A percentile compares a stretch with the other conserved stretches of the same genome.
Evolutionary conservation across 805 yeast species (phyloP).

Genomic region (Myxozyma neotropica): DNA sequence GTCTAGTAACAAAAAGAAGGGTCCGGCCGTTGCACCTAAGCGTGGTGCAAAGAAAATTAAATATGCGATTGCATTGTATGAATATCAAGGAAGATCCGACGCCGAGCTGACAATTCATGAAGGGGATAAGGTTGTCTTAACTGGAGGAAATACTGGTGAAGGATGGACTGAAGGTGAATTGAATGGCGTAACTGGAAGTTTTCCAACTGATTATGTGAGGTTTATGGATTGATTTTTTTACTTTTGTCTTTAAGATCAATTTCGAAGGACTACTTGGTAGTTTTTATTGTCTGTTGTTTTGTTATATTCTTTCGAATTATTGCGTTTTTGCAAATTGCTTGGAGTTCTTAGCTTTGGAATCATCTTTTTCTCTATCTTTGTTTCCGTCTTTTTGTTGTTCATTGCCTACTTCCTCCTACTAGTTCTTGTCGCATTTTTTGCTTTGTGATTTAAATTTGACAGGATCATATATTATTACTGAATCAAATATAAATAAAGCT

Average conservation of each 20-base stretch:
- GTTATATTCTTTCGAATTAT: background rate
- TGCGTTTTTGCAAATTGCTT: too few species aligned
- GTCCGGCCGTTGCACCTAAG: conserved; percentile 81
- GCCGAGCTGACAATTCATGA: conserved; percentile 73
- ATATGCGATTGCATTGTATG: conserved; percentile 70
- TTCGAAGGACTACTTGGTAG: background rate
- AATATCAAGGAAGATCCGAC: conserved; percentile 73
- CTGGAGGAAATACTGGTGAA: conserved; percentile 66
- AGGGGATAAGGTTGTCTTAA: conserved; percentile 73
- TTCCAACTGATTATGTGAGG: conserved; percentile 37
- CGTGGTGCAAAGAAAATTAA: conserved; percentile 67
- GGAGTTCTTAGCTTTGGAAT: background rate
- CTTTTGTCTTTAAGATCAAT: background rate
- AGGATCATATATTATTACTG: background rate
- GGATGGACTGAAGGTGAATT: conserved; percentile 90
- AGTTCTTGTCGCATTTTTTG: too few species aligned
- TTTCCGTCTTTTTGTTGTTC: background rate
- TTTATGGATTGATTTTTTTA: conserved; percentile 8
- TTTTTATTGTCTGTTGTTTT: background rate
- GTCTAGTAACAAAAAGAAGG: conserved; percentile 49
- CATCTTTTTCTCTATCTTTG: background rate
- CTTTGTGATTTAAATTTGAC: too few species aligned
- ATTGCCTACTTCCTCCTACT: too few species aligned
- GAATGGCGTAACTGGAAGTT: conserved; percentile 37
- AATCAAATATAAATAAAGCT: background rate